Base-by-base conservation (phyloP, 345 rosid species). In the Lumnitzera littorea region DNA sequence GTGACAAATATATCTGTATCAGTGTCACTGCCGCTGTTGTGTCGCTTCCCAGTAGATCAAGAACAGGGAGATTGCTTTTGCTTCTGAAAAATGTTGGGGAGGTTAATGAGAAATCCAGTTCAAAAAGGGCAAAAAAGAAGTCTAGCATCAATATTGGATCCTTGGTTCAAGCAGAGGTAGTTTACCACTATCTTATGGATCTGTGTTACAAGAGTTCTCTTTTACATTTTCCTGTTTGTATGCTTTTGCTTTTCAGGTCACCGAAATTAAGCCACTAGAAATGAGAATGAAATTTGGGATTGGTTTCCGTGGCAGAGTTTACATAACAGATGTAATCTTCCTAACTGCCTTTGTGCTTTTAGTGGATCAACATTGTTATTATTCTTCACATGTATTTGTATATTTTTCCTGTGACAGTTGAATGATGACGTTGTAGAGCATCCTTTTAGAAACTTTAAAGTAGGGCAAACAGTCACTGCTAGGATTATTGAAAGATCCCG, bases 381-480 rank as follows among this genome's bases (percentile, higher is more conserved):
- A 12, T 4, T 43, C 14, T 46, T 13, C 56, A n/a, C 2, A 17
- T 48, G 51, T 11, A 20, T 13, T 48, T 68, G 73, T 58, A 43
- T 36, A 51, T 69, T 59, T 79, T 58, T 48, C 48, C 46, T 73
- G 50, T 20, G 47, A 64, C 83, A 94, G 97, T 84, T 84, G 29
- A 66, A 72, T 70, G 80, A 92, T 73, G 77, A 11, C 64, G 48
- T 61, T 67, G 15, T 53, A 61, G 91, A 90, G 27, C 67, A 86
- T 66, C 96, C 95, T 55, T 79, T 90, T 58, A 62, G 75, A 58
- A 72, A 65, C 71, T 90, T 80, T 75, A 90, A 70, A 76, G 74
- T 90, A n/a, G 99, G 99, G 57, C 90, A 94, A 72, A 80, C 88
- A n/a, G 53, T 94, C 68, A 69, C 84, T 58, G 96, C 97, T 41